Evolutionary conservation across 129 eudicot genomes (phyloP), one percentile per base, ranked within the genome.

Genomic region (Saussurea involucrata): DNA sequence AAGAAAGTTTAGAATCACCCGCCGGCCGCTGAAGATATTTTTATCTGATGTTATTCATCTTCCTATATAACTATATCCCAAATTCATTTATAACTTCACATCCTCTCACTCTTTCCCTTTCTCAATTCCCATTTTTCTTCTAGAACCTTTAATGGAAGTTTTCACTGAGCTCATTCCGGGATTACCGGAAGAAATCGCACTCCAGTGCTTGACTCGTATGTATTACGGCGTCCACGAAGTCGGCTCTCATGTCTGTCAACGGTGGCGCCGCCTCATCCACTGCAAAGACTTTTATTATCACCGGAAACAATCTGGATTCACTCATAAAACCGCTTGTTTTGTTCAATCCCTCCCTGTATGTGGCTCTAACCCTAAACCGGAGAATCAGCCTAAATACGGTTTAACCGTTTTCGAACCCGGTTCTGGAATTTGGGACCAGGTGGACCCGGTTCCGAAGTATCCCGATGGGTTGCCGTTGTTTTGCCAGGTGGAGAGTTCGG

Each of bases 151-250:
- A 65, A 64, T 66, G 34, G 76, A 69, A 69, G 74, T 60, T 25
- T 87, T 80, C 81, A 78, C 78, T 28, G 93, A 90, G 21, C 66
- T 90, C 25, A 81, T 92, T 20, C 96, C 98, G 66, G 84, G 90
- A 73, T 29, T 92, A 37, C 98, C 96, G 11, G 93, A 89, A 63
- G 98, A 92, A 28, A 66, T 92, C 37, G 98, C 92, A 13, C 88
- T 90, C 20, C 92, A 89, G 66, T 92, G 96, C 82, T 67, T 92
- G 68, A 87, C 96, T 55, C 98, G 98, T 28, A 40, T 88, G 60
- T 90, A 92, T 82, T 86, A 88, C 89, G 74, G 86, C 1, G 78
- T 83, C 18, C 96, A 90, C 78, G 67, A 76, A 1, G 83, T 79
- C 18, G 87, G 90, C 0, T 81, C 93, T 64, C 79, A 46, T 5